phyloP scores from a whole-genome alignment of 148 eudicot species.

The Vaccinium corymbosum region DNA sequence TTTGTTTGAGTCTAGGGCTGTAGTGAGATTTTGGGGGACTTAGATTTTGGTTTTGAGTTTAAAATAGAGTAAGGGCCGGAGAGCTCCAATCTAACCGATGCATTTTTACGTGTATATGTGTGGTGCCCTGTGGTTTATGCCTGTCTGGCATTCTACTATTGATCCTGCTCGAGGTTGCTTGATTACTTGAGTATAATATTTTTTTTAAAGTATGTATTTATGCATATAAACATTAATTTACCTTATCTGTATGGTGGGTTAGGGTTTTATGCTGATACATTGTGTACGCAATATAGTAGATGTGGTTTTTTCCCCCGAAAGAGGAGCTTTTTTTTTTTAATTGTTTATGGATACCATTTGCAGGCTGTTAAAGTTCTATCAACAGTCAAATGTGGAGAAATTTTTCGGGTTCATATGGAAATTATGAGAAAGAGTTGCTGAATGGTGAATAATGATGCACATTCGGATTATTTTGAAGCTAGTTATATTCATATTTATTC shows the following conservation, averaged over 20 bases:
- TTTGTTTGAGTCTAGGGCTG: no score
- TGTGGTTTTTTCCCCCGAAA: neutral
- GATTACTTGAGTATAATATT: neutral
- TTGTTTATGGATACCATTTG: neutral
- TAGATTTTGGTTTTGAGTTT: no score
- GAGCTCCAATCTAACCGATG: neutral
- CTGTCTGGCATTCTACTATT: neutral
- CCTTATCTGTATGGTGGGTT: no score
- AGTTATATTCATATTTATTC: neutral
- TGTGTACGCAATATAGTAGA: neutral
- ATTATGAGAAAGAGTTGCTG: neutral
- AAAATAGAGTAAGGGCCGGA: no score
- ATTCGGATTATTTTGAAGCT: neutral
- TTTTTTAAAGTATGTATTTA: neutral
- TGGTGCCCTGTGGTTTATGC: neutral
- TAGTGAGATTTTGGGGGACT: no score
- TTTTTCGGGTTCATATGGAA: neutral
- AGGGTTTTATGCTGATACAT: neutral
- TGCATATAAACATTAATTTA: neutral
- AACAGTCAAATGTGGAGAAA: neutral
- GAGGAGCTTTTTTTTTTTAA: neutral
- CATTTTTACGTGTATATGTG: neutral
- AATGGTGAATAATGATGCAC: neutral
- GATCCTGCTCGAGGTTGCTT: neutral
- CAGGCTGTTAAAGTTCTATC: neutral